These are phyloP conservation scores for Axilococcus clingmanii DNA, from an alignment of 139 green algal genomes.

Conservation along the genomic window DNA sequence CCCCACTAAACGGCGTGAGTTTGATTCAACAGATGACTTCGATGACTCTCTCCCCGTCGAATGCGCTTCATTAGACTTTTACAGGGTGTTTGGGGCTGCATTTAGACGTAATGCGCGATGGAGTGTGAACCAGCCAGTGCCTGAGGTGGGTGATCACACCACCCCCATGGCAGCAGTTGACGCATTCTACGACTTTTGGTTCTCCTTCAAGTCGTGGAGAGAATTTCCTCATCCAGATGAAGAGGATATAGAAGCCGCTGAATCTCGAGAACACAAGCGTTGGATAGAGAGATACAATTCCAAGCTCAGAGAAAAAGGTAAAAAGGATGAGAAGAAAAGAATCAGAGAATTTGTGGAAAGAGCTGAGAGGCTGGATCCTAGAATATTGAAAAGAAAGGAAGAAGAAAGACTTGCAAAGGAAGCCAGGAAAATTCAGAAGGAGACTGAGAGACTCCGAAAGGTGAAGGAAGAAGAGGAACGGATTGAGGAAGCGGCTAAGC, in stretches of 20 bases:
- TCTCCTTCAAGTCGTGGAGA: conserved; percentile 78
- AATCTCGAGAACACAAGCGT: conserved; percentile 57
- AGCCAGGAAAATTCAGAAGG: conserved; percentile 29
- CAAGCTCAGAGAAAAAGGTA: conserved; percentile 86
- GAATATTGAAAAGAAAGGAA: conserved; percentile 58
- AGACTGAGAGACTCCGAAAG: conserved; percentile 25
- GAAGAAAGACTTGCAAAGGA: conserved; percentile 50
- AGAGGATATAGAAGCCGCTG: conserved; percentile 75
- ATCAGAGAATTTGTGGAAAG: conserved; percentile 84
- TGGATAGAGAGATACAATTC: conserved; percentile 91
- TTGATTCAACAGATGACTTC: conserved; percentile 89
- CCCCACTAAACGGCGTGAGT: conserved; percentile 65
- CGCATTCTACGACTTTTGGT: conserved; percentile 97
- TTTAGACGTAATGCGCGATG: conserved; percentile 87
- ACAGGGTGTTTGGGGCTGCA: conserved; percentile 83
- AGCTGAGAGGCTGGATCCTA: conserved; percentile 72
- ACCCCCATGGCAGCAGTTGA: conserved; percentile 45
- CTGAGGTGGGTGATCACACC: conserved; percentile 59
- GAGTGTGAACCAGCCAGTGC: conserved; percentile 54
- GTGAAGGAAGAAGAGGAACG: conserved; percentile 35
- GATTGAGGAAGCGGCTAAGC: conserved; percentile 18
- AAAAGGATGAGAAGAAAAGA: conserved; percentile 85
- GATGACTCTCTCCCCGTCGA: conserved; percentile 82
- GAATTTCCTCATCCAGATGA: conserved; percentile 95
- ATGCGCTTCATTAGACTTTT: conserved; percentile 69